phyloP scores from a whole-genome alignment of 305 asterid species.

The Solanum hybrid region DNA sequence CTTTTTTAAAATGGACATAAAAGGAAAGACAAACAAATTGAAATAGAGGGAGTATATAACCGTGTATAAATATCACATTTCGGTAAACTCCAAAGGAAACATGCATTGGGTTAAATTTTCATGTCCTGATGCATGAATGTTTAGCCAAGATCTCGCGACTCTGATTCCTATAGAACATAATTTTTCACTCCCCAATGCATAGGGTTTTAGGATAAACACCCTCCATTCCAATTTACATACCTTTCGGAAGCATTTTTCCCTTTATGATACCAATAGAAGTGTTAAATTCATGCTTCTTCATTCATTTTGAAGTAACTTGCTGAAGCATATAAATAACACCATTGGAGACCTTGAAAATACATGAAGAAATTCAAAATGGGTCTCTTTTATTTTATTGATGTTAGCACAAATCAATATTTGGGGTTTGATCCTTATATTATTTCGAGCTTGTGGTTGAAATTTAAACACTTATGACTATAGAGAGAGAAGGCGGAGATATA shows the following conservation, averaged over 20 bases:
- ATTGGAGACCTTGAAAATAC: background rate
- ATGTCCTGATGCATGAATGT: background rate
- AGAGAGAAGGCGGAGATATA: background rate
- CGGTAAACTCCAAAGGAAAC: background rate
- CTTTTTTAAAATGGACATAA: background rate
- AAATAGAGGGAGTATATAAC: background rate
- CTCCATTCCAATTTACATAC: background rate
- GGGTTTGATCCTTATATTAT: background rate
- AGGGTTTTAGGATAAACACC: background rate
- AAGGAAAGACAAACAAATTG: background rate
- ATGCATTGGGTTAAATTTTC: background rate
- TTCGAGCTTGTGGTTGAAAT: background rate
- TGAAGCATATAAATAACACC: background rate
- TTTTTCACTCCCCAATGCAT: background rate
- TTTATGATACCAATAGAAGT: background rate
- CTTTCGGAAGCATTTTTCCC: background rate
- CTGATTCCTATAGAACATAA: background rate
- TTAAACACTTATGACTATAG: background rate
- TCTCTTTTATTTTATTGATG: background rate
- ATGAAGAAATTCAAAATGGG: background rate
- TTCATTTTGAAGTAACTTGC: background rate
- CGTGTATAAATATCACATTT: background rate
- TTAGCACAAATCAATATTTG: background rate
- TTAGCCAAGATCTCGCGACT: background rate
- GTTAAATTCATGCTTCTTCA: background rate